A percentile compares a stretch with the other conserved stretches of the same genome.
Evolutionary conservation across 2,329 filamentous ascomycete genomes (phyloP).

Genomic region (Colletotrichum destructivum): DNA sequence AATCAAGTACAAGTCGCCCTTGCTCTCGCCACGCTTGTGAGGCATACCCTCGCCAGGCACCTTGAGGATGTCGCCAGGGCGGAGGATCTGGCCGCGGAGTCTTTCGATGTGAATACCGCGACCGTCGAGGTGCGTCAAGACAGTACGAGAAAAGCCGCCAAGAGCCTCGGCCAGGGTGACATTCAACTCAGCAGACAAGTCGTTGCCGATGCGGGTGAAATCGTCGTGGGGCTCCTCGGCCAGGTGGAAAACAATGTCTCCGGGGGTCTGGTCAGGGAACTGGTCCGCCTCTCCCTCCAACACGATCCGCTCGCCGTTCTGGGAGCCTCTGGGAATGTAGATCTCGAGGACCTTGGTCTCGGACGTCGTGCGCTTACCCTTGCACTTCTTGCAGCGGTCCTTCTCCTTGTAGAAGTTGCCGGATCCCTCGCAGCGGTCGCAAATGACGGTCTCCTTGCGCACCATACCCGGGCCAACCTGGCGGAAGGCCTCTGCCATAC

Average conservation of each 20-base stretch:
- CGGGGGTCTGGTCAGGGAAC: constrained; percentile 87
- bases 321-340: constrained; percentile 91
- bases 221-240: constrained; percentile 84
- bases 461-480: constrained; percentile 91
- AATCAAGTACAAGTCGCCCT: constrained; percentile 89
- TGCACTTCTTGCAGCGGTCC: constrained; percentile 99
- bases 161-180: constrained; percentile 88
- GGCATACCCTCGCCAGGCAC: constrained; percentile 95
- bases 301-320: constrained; percentile 90
- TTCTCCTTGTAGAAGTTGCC: constrained; percentile 94
- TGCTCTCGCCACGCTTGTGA: constrained; percentile 84
- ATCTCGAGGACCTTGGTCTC: constrained; percentile 96
- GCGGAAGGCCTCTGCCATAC: constrained; percentile 82
- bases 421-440: constrained; percentile 87
- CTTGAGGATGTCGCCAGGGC: constrained; percentile 88
- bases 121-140: constrained; percentile 93
- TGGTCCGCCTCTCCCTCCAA: constrained; percentile 96
- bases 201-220: constrained; percentile 87
- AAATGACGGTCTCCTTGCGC: constrained; percentile 83
- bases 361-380: constrained; percentile 87
- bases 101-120: constrained; percentile 88
- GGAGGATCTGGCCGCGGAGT: constrained; percentile 84
- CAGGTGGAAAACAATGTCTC: constrained; percentile 93
- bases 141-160: constrained; percentile 90
- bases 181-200: constrained; percentile 85